Evolutionary conservation across 2,329 filamentous ascomycete genomes (phyloP).

Genomic region (Colletotrichum lupini): DNA sequence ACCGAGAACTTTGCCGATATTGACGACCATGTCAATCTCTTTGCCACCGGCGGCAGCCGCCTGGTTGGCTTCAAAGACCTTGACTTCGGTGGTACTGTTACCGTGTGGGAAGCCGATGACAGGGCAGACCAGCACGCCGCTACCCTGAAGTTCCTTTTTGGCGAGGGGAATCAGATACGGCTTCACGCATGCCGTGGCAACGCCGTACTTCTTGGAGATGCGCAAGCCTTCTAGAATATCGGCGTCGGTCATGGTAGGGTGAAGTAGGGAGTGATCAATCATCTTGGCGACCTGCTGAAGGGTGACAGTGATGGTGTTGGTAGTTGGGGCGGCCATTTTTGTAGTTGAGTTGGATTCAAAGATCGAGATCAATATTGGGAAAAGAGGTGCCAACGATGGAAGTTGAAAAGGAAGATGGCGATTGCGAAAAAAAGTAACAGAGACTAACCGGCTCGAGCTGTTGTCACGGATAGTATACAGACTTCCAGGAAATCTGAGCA

Average conservation of each 20-base stretch:
- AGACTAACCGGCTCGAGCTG: no score
- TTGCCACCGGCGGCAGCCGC: constrained; percentile 53
- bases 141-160: constrained; percentile 54
- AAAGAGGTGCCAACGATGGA: not conserved
- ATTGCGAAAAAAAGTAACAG: no score
- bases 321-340: no score
- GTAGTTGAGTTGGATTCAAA: not conserved
- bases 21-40: not conserved
- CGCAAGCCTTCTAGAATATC: not conserved
- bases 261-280: not conserved
- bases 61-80: constrained; percentile 62
- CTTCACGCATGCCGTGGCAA: not conserved
- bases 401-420: no score
- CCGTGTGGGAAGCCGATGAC: constrained; percentile 73
- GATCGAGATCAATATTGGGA: not conserved
- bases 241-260: not conserved
- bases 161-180: not conserved
- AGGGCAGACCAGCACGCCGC: constrained; percentile 62
- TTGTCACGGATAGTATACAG: no score
- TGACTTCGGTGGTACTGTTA: constrained; percentile 63
- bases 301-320: not conserved
- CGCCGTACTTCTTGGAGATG: not conserved
- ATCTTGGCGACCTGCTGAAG: not conserved
- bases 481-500: no score
- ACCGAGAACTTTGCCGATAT: not conserved